Conservation (phyloP, 2,329 filamentous ascomycete genomes). For the Aspergillus sp. region DNA sequence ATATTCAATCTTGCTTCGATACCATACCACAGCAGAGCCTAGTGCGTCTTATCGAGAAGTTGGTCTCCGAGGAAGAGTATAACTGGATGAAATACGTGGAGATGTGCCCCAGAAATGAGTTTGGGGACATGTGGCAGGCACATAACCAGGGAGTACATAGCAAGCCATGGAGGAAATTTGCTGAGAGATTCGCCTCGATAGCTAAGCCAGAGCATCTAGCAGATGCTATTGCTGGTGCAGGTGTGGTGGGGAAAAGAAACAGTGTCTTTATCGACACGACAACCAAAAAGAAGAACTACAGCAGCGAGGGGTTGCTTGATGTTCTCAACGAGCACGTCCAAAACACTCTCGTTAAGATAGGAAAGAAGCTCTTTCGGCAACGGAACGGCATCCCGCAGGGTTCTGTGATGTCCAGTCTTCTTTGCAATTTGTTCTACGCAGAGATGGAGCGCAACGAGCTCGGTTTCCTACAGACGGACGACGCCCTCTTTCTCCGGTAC, state of each 20-base stretch:
- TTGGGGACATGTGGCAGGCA: constrained; percentile 21
- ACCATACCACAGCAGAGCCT: constrained; percentile 83
- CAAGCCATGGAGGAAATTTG: constrained; percentile 49
- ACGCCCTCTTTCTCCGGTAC: constrained; percentile 73
- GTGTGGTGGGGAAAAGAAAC: constrained; percentile 53
- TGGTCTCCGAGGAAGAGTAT: constrained; percentile 64
- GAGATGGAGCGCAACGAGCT: constrained; percentile 73
- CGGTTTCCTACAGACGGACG: constrained; percentile 60
- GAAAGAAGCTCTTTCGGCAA: constrained; percentile 85
- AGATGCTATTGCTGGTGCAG: constrained; percentile 40
- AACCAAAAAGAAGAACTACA: constrained; percentile 58
- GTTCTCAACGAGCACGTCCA: constrained; percentile 78
- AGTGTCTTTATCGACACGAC: constrained; percentile 76
- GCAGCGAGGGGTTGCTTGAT: constrained; percentile 61
- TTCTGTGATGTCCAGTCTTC: constrained; percentile 77
- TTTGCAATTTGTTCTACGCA: constrained; percentile 97
- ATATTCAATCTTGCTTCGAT: constrained; percentile 91
- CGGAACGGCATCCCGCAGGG: constrained; percentile 90
- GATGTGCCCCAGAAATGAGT: constrained; percentile 53
- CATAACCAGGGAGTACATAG: constrained; percentile 9
- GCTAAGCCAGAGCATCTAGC: constrained; percentile 48
- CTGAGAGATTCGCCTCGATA: constrained; percentile 50
- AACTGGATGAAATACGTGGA: constrained; percentile 72
- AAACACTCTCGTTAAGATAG: constrained; percentile 82
- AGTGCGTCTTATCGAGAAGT: constrained; percentile 61